These are phyloP conservation scores for Trametes meyenii DNA, from an alignment of 768 basidiomycete genomes.

Conservation along the genomic window DNA sequence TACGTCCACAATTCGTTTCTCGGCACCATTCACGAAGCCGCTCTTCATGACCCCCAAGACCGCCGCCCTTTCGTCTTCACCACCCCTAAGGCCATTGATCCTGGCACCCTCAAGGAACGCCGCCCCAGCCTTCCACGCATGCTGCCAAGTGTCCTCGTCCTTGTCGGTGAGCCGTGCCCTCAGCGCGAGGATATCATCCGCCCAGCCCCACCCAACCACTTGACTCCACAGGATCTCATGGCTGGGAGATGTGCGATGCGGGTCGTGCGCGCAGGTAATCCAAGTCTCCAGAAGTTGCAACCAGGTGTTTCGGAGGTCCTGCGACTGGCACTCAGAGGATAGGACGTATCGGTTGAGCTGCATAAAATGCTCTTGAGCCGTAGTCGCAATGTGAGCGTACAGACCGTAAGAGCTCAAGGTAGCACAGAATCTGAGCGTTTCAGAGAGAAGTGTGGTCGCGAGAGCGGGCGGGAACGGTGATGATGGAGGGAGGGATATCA, in stretches of 20 bases:
- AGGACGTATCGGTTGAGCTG: constrained; percentile 51
- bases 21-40: constrained; percentile 43
- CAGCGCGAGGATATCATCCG: constrained; percentile 51
- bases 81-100: constrained; percentile 69
- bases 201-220: constrained; percentile 79
- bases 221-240: constrained; percentile 94
- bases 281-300: constrained; percentile 64
- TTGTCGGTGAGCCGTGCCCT: constrained; percentile 37
- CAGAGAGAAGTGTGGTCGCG: constrained; percentile 51
- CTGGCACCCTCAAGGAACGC: constrained; percentile 79
- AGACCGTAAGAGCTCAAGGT: constrained; percentile 78
- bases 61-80: constrained; percentile 60
- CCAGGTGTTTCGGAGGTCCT: constrained; percentile 51
- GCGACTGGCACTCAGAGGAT: constrained; percentile 41
- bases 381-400: constrained; percentile 67
- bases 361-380: constrained; percentile 58
- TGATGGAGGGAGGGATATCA: constrained; percentile 55
- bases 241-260: constrained; percentile 81
- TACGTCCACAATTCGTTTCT: constrained; percentile 30
- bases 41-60: constrained; percentile 38
- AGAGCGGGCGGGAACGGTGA: constrained; percentile 41
- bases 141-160: constrained; percentile 36
- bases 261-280: constrained; percentile 86
- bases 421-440: constrained; percentile 65
- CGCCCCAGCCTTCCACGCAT: constrained; percentile 54